phyloP scores from a whole-genome alignment of 352 stramenopile species.

The Pythium aquatile region DNA sequence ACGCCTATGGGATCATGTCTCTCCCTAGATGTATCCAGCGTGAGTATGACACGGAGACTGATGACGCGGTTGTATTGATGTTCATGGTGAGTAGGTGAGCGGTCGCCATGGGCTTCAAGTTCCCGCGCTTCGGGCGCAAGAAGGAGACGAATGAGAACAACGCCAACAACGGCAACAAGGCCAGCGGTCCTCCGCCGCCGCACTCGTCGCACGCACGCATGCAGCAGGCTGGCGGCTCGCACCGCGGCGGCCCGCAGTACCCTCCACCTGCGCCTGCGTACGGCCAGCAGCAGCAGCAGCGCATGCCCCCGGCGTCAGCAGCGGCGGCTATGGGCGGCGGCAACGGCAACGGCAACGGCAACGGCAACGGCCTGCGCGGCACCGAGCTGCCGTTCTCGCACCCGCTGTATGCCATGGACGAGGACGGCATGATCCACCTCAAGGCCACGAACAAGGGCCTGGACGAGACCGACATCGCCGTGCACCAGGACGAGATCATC shows the following conservation, averaged over 20 bases:
- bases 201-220: constrained; percentile 37
- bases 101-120: constrained; percentile 62
- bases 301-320: constrained; percentile 24
- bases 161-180: constrained; percentile 41
- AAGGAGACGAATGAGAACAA: constrained; percentile 58
- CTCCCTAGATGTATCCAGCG: not conserved
- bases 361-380: constrained; percentile 23
- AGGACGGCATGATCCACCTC: constrained; percentile 79
- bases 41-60: not conserved
- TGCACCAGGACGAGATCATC: constrained; percentile 89
- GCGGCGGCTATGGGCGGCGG: constrained; percentile 8
- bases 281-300: constrained; percentile 10
- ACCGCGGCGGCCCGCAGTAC: constrained; percentile 6
- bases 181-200: constrained; percentile 33
- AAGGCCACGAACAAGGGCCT: constrained; percentile 83
- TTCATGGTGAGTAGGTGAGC: not conserved
- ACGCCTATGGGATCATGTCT: not conserved
- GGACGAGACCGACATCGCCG: constrained; percentile 78
- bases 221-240: not conserved
- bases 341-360: constrained; percentile 7
- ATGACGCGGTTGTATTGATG: not conserved
- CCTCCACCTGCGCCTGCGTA: constrained; percentile 27
- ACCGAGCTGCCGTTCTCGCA: constrained; percentile 63
- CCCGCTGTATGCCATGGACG: constrained; percentile 83
- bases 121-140: constrained; percentile 70